Percentiles rank a stretch among this genome's conserved stretches.
Conservation (phyloP, 176 grass and related monocot genomes). For the Ensete ventricosum region DNA sequence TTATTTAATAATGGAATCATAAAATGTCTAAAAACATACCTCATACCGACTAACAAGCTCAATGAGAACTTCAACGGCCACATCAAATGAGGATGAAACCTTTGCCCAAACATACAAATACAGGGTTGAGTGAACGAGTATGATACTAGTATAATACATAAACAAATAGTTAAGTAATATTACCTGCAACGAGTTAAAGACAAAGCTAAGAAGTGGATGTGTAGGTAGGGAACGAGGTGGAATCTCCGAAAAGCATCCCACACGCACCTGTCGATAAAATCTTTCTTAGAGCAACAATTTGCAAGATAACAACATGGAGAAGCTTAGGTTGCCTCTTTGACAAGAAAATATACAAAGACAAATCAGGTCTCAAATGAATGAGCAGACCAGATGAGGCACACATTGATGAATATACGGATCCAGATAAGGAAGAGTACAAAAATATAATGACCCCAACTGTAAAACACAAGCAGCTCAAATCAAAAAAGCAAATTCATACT, state of each 20-base stretch:
- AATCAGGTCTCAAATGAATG: neutral
- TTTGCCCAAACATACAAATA: conserved; percentile 34
- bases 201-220: conserved; percentile 74
- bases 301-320: neutral
- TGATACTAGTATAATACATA: neutral
- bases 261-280: conserved; percentile 42
- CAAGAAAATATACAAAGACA: too few species aligned
- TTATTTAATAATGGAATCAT: neutral
- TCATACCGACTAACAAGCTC: conserved; percentile 82
- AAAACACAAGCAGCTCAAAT: neutral
- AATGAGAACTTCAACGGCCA: conserved; percentile 78
- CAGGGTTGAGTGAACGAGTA: neutral
- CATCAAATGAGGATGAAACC: conserved; percentile 74
- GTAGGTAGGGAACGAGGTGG: conserved; percentile 29
- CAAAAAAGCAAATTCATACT: neutral
- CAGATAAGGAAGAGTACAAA: neutral
- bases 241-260: conserved; percentile 70
- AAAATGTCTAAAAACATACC: conserved; percentile 39
- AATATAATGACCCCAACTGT: neutral
- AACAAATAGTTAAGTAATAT: conserved; percentile 14
- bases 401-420: neutral
- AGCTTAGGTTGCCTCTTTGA: neutral
- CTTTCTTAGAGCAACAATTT: neutral
- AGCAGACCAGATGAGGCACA: neutral
- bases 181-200: conserved; percentile 93